Base-by-base conservation (phyloP, 2,329 filamentous ascomycete genomes). In the Aspergillus melleus region DNA sequence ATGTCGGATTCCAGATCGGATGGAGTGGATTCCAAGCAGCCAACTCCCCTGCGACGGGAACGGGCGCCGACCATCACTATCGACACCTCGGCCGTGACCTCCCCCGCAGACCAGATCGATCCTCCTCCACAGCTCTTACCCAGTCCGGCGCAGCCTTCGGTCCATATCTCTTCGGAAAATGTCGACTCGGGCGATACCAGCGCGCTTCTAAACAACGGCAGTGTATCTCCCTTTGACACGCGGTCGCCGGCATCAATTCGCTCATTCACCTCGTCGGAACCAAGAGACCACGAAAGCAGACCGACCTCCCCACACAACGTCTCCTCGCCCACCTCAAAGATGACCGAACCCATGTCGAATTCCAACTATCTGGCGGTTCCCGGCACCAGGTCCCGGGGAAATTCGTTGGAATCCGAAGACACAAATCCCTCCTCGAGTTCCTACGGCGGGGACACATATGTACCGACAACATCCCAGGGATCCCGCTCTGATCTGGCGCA, bases 221-320 rank as follows among this genome's bases (percentile, higher is more conserved):
- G 73, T 52, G 64, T 71, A 20, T 79, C 79, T 9, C 75, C 77
- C 16, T 76, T 81, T 1, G 85, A 88, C 65, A 71, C 83, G 50
- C 81, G 82, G 58, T 79, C 77, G n/a, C 70, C 74, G 5, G 72
- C 80, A 4, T 86, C 88, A 61, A 74, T 84, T 47, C 81, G 82
- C 62, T 79, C 79, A 19, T 79, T 82, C 54, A 79, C 75, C 54
- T 87, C 85, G 14, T 87, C 87, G 58, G 86, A 89, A 44, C 84
- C 80, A 64, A 79, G 80, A 62, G 70, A 76, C 24, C 70, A 67
- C 58, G 85, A 86, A 50, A 87, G 84, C 67, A 79, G 86, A 66
- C 87, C 87, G 11, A 87, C 83, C 2, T 89, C 87, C 46, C 86
- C 87, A 6, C 87, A 89, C 71, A 89, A 90, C 75, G 76, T 89